Conservation (phyloP, 495 filamentous ascomycete species). For the Talaromyces borbonicus region DNA sequence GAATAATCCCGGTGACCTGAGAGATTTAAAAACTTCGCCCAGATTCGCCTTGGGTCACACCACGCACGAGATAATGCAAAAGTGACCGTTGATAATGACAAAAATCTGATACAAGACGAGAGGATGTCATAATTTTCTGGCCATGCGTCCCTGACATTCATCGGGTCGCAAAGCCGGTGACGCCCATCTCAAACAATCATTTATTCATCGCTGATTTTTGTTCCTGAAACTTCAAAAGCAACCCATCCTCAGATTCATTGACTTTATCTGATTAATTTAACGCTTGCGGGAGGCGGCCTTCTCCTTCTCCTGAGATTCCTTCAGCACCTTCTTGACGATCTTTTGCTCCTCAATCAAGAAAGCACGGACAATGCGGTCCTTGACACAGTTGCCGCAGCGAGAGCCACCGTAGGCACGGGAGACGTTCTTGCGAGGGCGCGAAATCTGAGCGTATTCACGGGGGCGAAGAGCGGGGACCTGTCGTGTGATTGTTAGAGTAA, state of each 20-base stretch:
- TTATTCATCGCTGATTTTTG: conserved; percentile 7
- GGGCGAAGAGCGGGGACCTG: conserved; percentile 94
- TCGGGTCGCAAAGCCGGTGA: conserved; percentile 1
- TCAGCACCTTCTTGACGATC: conserved; percentile 99
- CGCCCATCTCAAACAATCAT: conserved; percentile 4
- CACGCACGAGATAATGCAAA: conserved; percentile 6
- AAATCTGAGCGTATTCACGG: conserved; percentile 92
- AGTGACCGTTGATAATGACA: conserved; percentile 6
- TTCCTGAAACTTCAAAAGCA: conserved; percentile 1
- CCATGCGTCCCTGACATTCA: conserved; percentile 1
- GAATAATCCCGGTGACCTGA: conserved; percentile 4
- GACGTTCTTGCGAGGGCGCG: conserved; percentile 97
- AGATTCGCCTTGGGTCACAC: conserved; percentile 9
- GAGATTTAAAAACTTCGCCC: conserved; percentile 7
- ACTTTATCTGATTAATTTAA: conserved; percentile 22
- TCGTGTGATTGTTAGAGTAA: conserved; percentile 10
- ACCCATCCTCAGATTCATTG: conserved; percentile 1
- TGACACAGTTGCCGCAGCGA: conserved; percentile 96
- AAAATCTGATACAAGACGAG: conserved; percentile 8
- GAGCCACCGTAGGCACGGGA: conserved; percentile 96
- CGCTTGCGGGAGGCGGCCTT: conserved; percentile 31
- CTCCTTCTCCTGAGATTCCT: conserved; percentile 87
- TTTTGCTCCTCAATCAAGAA: conserved; percentile 99
- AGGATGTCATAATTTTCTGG: conserved; percentile 1
- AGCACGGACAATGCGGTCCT: conserved; percentile 91